Evolutionary conservation across 371 early-diverging fungal species (phyloP).

Genomic region (Mortierella sp.): DNA sequence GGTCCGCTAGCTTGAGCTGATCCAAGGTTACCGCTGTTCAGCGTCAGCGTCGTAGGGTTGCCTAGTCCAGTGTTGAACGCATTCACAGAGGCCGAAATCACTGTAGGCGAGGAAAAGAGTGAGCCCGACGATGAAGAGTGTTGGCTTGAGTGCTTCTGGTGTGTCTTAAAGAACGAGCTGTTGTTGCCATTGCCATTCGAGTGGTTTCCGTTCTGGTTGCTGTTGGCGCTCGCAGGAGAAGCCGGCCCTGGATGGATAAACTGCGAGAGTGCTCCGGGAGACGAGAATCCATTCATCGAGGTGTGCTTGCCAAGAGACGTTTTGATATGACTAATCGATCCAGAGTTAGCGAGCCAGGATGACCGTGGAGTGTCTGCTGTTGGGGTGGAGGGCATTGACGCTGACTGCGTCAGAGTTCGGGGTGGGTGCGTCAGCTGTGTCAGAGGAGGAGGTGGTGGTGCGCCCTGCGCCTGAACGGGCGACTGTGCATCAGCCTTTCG

Average conservation of each 20-base stretch:
- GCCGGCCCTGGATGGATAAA: slow-evolving; percentile 56
- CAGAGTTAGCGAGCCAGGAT: slow-evolving; percentile 55
- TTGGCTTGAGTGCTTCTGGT: slow-evolving; percentile 49
- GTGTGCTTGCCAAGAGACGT: slow-evolving; percentile 38
- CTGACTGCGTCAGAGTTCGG: slow-evolving; percentile 24
- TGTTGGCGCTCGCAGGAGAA: slow-evolving; percentile 21
- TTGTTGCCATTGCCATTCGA: slow-evolving; percentile 24
- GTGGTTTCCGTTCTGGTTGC: slow-evolving; percentile 26
- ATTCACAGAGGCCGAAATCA: slow-evolving; percentile 55
- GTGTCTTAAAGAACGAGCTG: slow-evolving; percentile 38
- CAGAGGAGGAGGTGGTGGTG: slow-evolving; percentile 11
- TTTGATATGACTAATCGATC: slow-evolving; percentile 52
- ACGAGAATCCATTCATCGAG: slow-evolving; percentile 46
- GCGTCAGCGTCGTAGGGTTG: slow-evolving; percentile 35
- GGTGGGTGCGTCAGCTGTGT: slow-evolving; percentile 16
- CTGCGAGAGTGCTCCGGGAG: slow-evolving; percentile 54
- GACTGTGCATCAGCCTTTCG: slow-evolving; percentile 42
- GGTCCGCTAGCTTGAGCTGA: background rate
- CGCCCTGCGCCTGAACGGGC: slow-evolving; percentile 21
- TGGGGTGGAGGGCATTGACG: slow-evolving; percentile 32
- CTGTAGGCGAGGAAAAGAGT: slow-evolving; percentile 45
- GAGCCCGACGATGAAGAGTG: slow-evolving; percentile 46
- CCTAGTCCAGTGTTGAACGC: slow-evolving; percentile 52
- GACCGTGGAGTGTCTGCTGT: slow-evolving; percentile 30
- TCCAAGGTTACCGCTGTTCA: slow-evolving; percentile 30